These are phyloP conservation scores for Phalaenopsis aphrodite DNA, from an alignment of 106 monocot species.

Conservation along the genomic window DNA sequence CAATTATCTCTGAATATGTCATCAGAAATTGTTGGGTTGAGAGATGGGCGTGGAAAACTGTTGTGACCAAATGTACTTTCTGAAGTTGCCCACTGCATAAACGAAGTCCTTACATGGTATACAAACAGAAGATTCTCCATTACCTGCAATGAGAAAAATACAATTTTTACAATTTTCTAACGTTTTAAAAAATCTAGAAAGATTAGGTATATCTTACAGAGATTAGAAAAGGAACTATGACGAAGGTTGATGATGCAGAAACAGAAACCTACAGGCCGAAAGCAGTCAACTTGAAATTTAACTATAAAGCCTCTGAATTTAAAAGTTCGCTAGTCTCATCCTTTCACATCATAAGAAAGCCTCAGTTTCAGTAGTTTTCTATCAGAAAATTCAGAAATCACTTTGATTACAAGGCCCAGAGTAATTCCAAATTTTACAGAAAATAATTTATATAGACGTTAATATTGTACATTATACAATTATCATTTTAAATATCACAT, in stretches of 20 bases:
- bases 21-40: conserved; percentile 1
- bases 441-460: too few species aligned
- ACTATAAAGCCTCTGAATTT: too few species aligned
- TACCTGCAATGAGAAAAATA: conserved; percentile 28
- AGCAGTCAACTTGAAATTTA: background rate
- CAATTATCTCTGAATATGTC: conserved; percentile 5
- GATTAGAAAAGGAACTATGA: background rate
- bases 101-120: conserved; percentile 30
- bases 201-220: background rate
- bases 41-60: conserved; percentile 5
- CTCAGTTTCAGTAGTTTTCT: too few species aligned
- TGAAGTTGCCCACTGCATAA: conserved; percentile 25
- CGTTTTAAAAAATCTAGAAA: background rate
- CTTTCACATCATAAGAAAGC: too few species aligned
- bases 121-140: conserved; percentile 45
- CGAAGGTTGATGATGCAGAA: background rate
- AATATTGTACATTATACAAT: too few species aligned
- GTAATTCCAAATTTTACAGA: too few species aligned
- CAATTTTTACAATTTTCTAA: background rate
- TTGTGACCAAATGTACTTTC: conserved; percentile 7
- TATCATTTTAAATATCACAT: too few species aligned
- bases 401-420: too few species aligned
- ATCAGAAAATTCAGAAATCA: too few species aligned
- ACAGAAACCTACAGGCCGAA: background rate
- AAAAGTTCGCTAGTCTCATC: too few species aligned